Percentiles rank a stretch among this genome's conserved stretches.
Evolutionary conservation across 1,284 basidiomycete species (phyloP).

Genomic region (Sporisorium reilianum): DNA sequence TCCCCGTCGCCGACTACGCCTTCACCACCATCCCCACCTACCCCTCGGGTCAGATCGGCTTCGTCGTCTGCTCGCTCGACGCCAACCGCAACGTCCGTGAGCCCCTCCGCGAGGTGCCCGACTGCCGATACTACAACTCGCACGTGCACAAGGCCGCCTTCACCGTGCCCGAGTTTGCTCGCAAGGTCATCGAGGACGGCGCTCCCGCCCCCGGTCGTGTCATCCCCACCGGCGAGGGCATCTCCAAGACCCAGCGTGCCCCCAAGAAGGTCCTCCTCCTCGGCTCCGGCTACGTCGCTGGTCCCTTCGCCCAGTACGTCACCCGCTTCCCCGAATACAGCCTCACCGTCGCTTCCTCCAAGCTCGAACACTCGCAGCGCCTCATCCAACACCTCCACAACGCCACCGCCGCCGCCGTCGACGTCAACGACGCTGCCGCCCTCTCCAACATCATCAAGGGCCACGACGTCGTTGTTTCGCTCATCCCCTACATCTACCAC

Average conservation of each 20-base stretch:
- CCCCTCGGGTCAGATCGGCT: constrained; percentile 96
- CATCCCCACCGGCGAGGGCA: constrained; percentile 71
- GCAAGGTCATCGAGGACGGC: constrained; percentile 71
- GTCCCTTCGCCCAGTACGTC: constrained; percentile 93
- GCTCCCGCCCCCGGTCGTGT: constrained; percentile 62
- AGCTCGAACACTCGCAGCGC: constrained; percentile 74
- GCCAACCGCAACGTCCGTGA: constrained; percentile 60
- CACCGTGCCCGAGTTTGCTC: constrained; percentile 90
- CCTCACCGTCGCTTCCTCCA: constrained; percentile 76
- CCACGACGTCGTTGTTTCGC: constrained; percentile 93
- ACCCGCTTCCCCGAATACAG: constrained; percentile 83
- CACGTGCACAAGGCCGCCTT: constrained; percentile 87
- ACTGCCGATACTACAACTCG: constrained; percentile 84
- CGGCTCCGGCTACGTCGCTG: constrained; percentile 94
- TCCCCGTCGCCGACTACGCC: constrained; percentile 89
- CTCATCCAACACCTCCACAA: constrained; percentile 78
- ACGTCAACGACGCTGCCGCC: constrained; percentile 80
- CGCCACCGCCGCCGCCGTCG: constrained; percentile 81
- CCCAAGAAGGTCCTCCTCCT: constrained; percentile 87
- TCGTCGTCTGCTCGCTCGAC: constrained; percentile 88
- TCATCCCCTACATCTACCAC: constrained; percentile 96
- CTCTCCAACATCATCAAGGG: constrained; percentile 85
- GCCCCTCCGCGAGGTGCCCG: constrained; percentile 76
- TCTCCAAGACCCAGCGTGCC: constrained; percentile 69
- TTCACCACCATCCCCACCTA: constrained; percentile 98